Evolutionary conservation across 2,329 filamentous ascomycete genomes (phyloP), one percentile per base, ranked within the genome.

Genomic region (Phaeophleospora eucalypticola): DNA sequence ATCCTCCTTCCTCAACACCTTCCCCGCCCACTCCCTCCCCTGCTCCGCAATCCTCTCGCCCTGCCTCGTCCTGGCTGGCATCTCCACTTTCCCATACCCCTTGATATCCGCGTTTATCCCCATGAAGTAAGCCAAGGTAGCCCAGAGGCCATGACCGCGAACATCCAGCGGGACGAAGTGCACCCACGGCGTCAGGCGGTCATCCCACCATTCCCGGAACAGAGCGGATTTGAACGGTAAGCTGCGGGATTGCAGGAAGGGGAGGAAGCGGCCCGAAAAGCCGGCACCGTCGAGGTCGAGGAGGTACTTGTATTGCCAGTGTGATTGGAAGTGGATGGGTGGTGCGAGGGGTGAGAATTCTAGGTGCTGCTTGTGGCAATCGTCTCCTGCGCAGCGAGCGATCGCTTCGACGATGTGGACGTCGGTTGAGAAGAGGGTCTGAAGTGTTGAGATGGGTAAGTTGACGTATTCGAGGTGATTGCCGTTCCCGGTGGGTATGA

Each of bases 161-260:
- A 84, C 56, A 62, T 93, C 87, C 14, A 90, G 68, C 7, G 88
- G 88, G 1, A 91, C 83, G 58, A 89, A 93, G 63, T 94, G 87
- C 36, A 83, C 71, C 87, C 87, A 94, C 0, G 87, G 80, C 48
- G 76, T 78, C 14, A 93, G 68, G 4, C 88, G 79, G 41, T 83
- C 81, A 48, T 87, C 84, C 66, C 84, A 87, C 88, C 88, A 94
- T 61, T 88, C 82, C 18, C 81, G 78, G 66, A 90, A 91, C 4
- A 91, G 72, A 0, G 82, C 82, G 1, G 81, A 79, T 54, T 88
- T 76, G 61, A 93, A 80, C 0, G 86, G 86, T 4, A 89, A 73
- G 39, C 78, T 83, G 52, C 72, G 71, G 14, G 84, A 87, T 38
- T 78, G 77, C 4, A 93, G 65, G 48, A 84, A 82, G 0, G 79